Evolutionary conservation across 2,329 filamentous ascomycete species (phyloP).

Genomic region (Pyrenochaeta sp.): DNA sequence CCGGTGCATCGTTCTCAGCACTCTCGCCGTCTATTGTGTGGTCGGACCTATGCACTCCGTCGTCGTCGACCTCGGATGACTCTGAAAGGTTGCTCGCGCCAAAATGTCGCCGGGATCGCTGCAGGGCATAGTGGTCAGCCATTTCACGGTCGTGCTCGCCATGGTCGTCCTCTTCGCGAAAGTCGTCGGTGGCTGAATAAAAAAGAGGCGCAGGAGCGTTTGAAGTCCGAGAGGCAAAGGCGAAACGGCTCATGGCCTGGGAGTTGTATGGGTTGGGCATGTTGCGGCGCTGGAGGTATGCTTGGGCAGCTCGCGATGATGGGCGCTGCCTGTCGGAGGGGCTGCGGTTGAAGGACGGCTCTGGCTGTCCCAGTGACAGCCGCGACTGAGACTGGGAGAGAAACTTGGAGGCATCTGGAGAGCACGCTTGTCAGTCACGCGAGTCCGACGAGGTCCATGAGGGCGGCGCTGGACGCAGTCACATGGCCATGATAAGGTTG

Average conservation of each 20-base stretch:
- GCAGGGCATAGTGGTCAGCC: conserved; percentile 91
- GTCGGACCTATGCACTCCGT: conserved; percentile 58
- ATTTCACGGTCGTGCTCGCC: conserved; percentile 89
- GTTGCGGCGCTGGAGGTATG: conserved; percentile 58
- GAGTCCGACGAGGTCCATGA: conserved; percentile 38
- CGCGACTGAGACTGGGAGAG: conserved; percentile 97
- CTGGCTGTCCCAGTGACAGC: conserved; percentile 71
- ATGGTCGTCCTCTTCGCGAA: conserved; percentile 91
- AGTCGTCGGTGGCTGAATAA: conserved; percentile 88
- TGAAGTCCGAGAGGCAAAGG: conserved; percentile 79
- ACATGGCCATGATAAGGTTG: conserved; percentile 44
- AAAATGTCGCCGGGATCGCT: conserved; percentile 87
- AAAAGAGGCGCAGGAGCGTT: conserved; percentile 90
- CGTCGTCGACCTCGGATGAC: conserved; percentile 82
- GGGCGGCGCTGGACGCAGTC: conserved; percentile 35
- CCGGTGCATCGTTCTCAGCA: conserved; percentile 48
- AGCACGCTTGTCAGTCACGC: conserved; percentile 53
- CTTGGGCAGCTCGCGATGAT: conserved; percentile 57
- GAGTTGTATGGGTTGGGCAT: conserved; percentile 80
- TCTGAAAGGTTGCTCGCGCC: conserved; percentile 83
- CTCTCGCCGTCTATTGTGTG: conserved; percentile 60
- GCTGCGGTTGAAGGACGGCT: conserved; percentile 58
- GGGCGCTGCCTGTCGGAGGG: conserved; percentile 53
- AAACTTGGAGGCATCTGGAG: conserved; percentile 90
- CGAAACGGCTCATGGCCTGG: conserved; percentile 71